Evolutionary conservation across 2,329 filamentous ascomycete genomes (phyloP).

Genomic region (Fusarium dlaminii): DNA sequence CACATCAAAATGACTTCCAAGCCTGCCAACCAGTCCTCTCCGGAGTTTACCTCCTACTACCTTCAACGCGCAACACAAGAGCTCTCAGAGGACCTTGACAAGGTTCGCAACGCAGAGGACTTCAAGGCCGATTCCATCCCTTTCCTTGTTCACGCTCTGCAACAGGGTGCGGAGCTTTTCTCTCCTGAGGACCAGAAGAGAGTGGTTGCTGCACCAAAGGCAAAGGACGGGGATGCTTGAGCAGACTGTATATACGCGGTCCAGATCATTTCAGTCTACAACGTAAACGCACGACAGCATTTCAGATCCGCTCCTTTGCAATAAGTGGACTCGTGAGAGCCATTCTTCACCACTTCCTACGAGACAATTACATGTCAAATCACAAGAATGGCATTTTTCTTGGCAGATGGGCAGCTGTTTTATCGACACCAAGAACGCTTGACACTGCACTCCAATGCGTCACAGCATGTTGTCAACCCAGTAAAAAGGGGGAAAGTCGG

Average conservation of each 20-base stretch:
- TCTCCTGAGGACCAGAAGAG: slow-evolving; percentile 52
- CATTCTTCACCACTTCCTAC: background rate
- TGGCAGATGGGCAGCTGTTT: background rate
- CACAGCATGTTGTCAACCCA: background rate
- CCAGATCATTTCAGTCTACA: background rate
- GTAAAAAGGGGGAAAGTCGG: background rate
- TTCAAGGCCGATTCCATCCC: slow-evolving; percentile 73
- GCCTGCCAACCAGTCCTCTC: slow-evolving; percentile 20
- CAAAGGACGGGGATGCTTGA: slow-evolving; percentile 27
- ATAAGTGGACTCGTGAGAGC: background rate
- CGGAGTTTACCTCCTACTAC: slow-evolving; percentile 71
- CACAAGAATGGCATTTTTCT: background rate
- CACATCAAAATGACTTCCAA: slow-evolving; percentile 27
- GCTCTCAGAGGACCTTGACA: slow-evolving; percentile 78
- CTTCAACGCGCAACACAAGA: slow-evolving; percentile 75
- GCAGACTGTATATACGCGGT: background rate
- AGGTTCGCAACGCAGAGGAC: slow-evolving; percentile 73
- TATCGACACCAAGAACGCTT: too few species aligned
- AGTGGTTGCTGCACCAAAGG: slow-evolving; percentile 28
- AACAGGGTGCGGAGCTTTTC: slow-evolving; percentile 73
- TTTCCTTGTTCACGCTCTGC: slow-evolving; percentile 73
- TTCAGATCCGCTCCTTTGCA: background rate
- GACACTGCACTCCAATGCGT: background rate
- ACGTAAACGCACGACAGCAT: background rate
- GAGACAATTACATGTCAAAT: background rate